Conservation (phyloP, 2,329 filamentous ascomycete species). For the Venturia effusa region DNA sequence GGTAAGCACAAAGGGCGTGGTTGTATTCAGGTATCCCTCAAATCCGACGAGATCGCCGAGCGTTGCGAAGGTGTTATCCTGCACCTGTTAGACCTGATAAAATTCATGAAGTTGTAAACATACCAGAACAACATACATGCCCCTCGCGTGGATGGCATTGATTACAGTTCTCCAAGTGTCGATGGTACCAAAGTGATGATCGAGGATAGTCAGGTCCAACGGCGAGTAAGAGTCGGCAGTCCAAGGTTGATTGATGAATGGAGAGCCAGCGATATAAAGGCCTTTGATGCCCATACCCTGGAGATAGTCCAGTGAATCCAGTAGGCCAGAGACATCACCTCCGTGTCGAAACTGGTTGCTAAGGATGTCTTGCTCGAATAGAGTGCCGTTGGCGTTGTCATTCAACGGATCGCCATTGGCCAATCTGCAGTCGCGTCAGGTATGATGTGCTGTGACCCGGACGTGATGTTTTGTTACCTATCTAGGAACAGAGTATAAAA, state of each 20-base stretch:
- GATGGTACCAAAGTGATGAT: conserved; percentile 49
- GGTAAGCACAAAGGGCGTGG: conserved; percentile 40
- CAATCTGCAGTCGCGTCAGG: conserved; percentile 43
- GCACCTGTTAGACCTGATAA: not conserved
- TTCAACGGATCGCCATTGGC: conserved; percentile 53
- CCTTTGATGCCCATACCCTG: conserved; percentile 52
- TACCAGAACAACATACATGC: conserved; percentile 50
- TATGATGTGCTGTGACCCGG: no score
- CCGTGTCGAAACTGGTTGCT: conserved; percentile 52
- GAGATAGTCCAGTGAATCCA: conserved; percentile 50
- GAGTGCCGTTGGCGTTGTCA: conserved; percentile 48
- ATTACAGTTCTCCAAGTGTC: conserved; percentile 45
- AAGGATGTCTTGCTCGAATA: conserved; percentile 47
- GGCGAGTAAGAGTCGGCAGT: conserved; percentile 48
- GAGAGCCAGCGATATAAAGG: conserved; percentile 47
- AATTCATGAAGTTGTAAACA: conserved; percentile 42
- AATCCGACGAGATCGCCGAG: conserved; percentile 53
- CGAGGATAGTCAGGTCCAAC: conserved; percentile 47
- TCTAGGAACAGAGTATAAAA: conserved; percentile 44
- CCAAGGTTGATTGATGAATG: conserved; percentile 53
- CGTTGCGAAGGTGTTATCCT: conserved; percentile 17
- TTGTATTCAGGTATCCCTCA: conserved; percentile 46
- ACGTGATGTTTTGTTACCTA: not conserved
- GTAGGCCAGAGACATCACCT: conserved; percentile 45
- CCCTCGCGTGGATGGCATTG: conserved; percentile 44